Base-by-base conservation (phyloP, 306 rosid genomes). In the Trifolium subterraneum region DNA sequence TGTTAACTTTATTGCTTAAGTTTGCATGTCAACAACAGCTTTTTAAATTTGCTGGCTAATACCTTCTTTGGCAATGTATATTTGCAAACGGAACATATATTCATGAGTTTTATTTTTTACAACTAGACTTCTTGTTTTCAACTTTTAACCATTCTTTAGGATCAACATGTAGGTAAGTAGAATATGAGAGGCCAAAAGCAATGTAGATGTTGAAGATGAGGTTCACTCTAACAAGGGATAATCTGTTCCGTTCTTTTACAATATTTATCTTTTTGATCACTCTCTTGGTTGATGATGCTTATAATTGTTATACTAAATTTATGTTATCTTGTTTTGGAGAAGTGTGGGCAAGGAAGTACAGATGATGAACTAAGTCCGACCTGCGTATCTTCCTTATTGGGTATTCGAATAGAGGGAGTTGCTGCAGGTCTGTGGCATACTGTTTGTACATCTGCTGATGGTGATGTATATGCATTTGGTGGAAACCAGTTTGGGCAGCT, bases 351-450 rank as follows among this genome's bases (percentile, higher is more conserved):
- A 91, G 97, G 94, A 74, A 84, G 90, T 83, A 89, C 96, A 10
- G 96, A 91, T 79, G 98, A 93, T 19, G 97, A 93, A 74, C 77
- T 91, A 55, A 89, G 92, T 74, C 96, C 93, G 3, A 81, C 80
- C n/a, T 88, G 88, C 62, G 94, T 93, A 52, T 85, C 97, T 78
- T 89, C 97, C 20, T 82, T 93, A 65, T 87, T 91, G 74, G 97
- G 97, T 62, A 88, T 91, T 75, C 89, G 9, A 68, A 89, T 91
- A 61, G 89, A 84, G 76, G 84, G 91, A 78, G 93, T 89, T 3
- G 94, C 96, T 29, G 94, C 94, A 22, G 98, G 98, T 70, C 84
- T 91, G 72, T 93, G 98, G 97, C 98, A 93, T 83, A 88, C 96
- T 10, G 89, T 93, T 68, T 93, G 97, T 77, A 78, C 81, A 79